phyloP scores from a whole-genome alignment of 2,329 filamentous ascomycete genomes.

The Claviceps sp. region DNA sequence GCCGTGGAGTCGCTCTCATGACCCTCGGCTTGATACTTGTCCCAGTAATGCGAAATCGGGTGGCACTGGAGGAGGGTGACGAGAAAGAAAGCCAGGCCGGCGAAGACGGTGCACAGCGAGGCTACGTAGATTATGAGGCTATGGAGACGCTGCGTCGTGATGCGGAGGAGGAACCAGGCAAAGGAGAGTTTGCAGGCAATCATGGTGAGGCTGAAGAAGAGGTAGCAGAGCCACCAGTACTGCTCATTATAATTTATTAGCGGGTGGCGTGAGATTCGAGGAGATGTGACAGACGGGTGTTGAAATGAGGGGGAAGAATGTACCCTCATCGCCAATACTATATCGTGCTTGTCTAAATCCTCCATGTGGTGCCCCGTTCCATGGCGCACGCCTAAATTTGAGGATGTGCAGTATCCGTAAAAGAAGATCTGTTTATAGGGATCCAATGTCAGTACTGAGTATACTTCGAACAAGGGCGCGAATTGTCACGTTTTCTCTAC shows the following conservation, averaged over 20 bases:
- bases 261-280: neutral
- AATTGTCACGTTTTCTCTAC: too few relatives aligned
- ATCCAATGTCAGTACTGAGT: too few relatives aligned
- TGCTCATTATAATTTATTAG: constrained; percentile 1
- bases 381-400: constrained; percentile 19
- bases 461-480: too few relatives aligned
- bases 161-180: constrained; percentile 27
- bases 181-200: constrained; percentile 28
- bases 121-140: constrained; percentile 22
- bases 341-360: constrained; percentile 16
- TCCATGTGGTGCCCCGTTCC: constrained; percentile 26
- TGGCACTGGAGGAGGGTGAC: constrained; percentile 27
- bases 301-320: neutral
- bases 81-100: constrained; percentile 27
- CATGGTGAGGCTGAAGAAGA: constrained; percentile 24
- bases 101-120: constrained; percentile 22
- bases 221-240: constrained; percentile 26
- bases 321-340: constrained; percentile 22
- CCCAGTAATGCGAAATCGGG: constrained; percentile 28
- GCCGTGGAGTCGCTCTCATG: too few relatives aligned
- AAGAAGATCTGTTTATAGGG: constrained; percentile 18
- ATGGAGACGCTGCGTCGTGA: constrained; percentile 21
- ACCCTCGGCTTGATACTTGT: constrained; percentile 17
- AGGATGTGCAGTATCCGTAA: constrained; percentile 20
- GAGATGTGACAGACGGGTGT: neutral